phyloP scores from a whole-genome alignment of 139 green algal species.

The Chlorella sp. region DNA sequence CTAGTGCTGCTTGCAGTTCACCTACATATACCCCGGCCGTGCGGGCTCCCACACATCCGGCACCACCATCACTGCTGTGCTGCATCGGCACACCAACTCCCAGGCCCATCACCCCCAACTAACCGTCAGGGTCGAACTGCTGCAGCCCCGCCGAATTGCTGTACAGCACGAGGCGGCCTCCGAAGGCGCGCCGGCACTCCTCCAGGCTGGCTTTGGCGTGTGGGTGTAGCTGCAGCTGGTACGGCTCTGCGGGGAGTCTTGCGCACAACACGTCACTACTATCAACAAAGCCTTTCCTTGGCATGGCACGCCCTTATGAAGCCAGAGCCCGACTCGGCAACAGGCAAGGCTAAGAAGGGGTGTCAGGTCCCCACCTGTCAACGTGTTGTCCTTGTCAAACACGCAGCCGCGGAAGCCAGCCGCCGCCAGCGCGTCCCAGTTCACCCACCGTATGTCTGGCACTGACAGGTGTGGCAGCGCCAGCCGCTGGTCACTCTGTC shows the following conservation, averaged over 20 bases:
- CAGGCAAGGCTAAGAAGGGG: no score
- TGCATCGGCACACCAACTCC: neutral
- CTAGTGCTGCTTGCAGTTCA: neutral
- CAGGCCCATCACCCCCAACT: neutral
- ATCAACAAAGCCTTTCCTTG: no score
- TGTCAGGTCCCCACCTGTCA: slow-evolving; percentile 75
- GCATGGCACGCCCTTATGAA: no score
- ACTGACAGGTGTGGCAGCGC: slow-evolving; percentile 81
- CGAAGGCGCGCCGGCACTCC: slow-evolving; percentile 70
- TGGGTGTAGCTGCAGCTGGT: slow-evolving; percentile 61
- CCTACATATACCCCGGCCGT: neutral
- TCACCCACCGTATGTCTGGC: slow-evolving; percentile 68
- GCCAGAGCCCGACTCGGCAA: no score
- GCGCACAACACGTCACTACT: no score
- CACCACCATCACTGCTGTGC: neutral
- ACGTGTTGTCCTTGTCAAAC: slow-evolving; percentile 98
- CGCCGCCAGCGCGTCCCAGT: slow-evolving; percentile 74
- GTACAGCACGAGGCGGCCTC: slow-evolving; percentile 77
- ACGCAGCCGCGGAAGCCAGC: slow-evolving; percentile 86
- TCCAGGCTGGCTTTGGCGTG: slow-evolving; percentile 51
- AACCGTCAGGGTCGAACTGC: slow-evolving; percentile 92
- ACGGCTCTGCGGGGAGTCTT: slow-evolving; percentile 60
- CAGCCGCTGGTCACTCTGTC: slow-evolving; percentile 67
- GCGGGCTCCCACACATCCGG: neutral
- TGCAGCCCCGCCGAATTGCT: slow-evolving; percentile 93